These are phyloP conservation scores for Carex littledalei DNA, from an alignment of 176 grass and related monocot species.

Conservation along the genomic window DNA sequence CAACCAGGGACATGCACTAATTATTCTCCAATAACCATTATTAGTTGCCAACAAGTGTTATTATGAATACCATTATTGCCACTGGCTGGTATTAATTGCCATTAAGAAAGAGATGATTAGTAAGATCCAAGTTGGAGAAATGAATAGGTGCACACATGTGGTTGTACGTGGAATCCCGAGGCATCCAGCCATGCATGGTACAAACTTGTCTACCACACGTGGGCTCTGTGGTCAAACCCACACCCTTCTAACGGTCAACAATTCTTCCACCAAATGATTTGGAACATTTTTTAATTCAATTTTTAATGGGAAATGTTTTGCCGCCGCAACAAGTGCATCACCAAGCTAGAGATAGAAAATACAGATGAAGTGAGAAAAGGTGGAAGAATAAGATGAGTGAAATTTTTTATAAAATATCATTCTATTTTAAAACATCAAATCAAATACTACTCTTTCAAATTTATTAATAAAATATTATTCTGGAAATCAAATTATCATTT, in stretches of 20 bases:
- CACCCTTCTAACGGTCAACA: constrained; percentile 15
- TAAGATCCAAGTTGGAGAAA: constrained; percentile 11
- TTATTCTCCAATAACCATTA: neutral
- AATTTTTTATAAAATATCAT: neutral
- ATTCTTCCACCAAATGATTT: constrained; percentile 24
- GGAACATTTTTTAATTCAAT: constrained; percentile 6
- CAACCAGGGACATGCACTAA: neutral
- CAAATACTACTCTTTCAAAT: too few relatives aligned
- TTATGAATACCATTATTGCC: neutral
- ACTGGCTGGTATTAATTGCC: neutral
- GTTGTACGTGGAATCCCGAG: constrained; percentile 29
- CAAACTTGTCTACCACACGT: constrained; percentile 23
- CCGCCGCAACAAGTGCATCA: neutral
- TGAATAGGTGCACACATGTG: constrained; percentile 23
- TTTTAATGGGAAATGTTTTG: neutral
- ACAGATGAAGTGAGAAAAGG: neutral
- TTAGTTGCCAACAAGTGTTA: neutral
- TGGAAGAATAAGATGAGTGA: neutral
- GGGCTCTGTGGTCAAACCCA: neutral
- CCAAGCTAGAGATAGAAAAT: neutral
- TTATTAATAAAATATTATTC: too few relatives aligned
- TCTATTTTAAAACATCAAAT: too few relatives aligned
- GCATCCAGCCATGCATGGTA: constrained; percentile 29
- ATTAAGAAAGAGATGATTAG: constrained; percentile 22
- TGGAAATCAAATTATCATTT: too few relatives aligned